Percentiles rank a stretch among this genome's conserved stretches.
Conservation (phyloP, 225 moss, liverwort and hornwort species). For the Lunularia cruciata region DNA sequence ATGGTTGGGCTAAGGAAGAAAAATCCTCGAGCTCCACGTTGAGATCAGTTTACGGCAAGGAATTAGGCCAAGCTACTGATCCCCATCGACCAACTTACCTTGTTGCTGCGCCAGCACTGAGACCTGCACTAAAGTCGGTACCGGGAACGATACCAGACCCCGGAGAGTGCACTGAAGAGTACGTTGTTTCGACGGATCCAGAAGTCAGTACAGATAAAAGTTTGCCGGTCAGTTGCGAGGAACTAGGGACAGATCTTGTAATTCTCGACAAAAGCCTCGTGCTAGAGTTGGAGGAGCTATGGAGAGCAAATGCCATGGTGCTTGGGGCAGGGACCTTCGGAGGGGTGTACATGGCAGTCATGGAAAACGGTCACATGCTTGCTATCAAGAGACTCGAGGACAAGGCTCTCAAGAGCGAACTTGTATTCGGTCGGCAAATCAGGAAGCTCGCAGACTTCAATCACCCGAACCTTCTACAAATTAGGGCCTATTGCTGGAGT, state of each 20-base stretch:
- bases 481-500: conserved; percentile 44
- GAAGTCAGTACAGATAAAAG: neutral
- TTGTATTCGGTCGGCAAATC: conserved; percentile 30
- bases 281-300: conserved; percentile 39
- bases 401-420: conserved; percentile 14
- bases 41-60: conserved; percentile 16
- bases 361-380: conserved; percentile 41
- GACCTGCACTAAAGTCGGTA: conserved; percentile 42
- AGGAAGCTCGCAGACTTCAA: conserved; percentile 32
- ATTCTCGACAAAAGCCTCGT: conserved; percentile 33
- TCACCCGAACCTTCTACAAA: conserved; percentile 43
- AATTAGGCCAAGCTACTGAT: conserved; percentile 9
- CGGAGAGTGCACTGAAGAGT: neutral
- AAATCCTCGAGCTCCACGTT: conserved; percentile 3
- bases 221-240: conserved; percentile 23
- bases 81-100: conserved; percentile 1
- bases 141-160: conserved; percentile 26
- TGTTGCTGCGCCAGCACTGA: conserved; percentile 25
- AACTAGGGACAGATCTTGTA: conserved; percentile 28
- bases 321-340: conserved; percentile 38
- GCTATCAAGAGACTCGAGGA: conserved; percentile 46
- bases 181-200: neutral
- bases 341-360: conserved; percentile 38
- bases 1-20: conserved; percentile 9
- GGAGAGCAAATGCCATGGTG: conserved; percentile 33